phyloP scores from a whole-genome alignment of 225 moss, liverwort and hornwort genomes.

The Bryoerythrophyllum caledonicum region DNA sequence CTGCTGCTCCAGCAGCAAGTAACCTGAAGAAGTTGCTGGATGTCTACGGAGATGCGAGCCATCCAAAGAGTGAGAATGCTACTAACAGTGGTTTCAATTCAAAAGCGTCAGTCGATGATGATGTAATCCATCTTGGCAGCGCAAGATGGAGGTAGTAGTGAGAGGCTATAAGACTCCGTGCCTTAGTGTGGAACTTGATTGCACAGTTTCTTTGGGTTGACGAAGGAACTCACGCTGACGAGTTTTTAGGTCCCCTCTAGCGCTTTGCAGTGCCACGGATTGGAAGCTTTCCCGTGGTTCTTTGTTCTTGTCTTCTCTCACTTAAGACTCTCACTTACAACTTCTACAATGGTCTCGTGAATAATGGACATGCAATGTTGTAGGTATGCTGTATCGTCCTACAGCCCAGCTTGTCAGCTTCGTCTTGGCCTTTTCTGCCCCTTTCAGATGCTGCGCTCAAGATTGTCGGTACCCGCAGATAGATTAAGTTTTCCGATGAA shows the following conservation, averaged over 20 bases:
- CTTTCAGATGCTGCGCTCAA: constrained; percentile 48
- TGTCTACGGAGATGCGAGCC: constrained; percentile 73
- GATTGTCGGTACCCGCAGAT: too few species aligned
- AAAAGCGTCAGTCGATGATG: constrained; percentile 53
- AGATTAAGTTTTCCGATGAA: constrained; percentile 39
- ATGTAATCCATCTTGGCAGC: constrained; percentile 73
- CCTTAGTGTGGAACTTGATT: constrained; percentile 31
- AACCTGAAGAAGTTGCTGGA: constrained; percentile 69
- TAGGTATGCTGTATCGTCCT: constrained; percentile 53
- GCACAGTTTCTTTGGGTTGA: constrained; percentile 30
- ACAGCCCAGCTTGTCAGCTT: constrained; percentile 49
- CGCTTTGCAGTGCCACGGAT: constrained; percentile 35
- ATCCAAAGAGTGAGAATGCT: constrained; percentile 70
- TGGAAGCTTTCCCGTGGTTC: constrained; percentile 38
- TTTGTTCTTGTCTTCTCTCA: constrained; percentile 40
- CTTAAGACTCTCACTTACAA: constrained; percentile 33
- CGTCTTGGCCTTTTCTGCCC: constrained; percentile 45
- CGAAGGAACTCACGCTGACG: constrained; percentile 32
- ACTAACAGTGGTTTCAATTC: constrained; percentile 63
- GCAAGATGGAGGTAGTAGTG: constrained; percentile 63
- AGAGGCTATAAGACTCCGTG: constrained; percentile 27
- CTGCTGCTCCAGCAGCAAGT: constrained; percentile 39
- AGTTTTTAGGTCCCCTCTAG: constrained; percentile 34
- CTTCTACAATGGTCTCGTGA: constrained; percentile 32
- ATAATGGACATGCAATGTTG: constrained; percentile 47